Evolutionary conservation across 495 filamentous ascomycete genomes (phyloP).

Genomic region (Lepidopterella palustris): DNA sequence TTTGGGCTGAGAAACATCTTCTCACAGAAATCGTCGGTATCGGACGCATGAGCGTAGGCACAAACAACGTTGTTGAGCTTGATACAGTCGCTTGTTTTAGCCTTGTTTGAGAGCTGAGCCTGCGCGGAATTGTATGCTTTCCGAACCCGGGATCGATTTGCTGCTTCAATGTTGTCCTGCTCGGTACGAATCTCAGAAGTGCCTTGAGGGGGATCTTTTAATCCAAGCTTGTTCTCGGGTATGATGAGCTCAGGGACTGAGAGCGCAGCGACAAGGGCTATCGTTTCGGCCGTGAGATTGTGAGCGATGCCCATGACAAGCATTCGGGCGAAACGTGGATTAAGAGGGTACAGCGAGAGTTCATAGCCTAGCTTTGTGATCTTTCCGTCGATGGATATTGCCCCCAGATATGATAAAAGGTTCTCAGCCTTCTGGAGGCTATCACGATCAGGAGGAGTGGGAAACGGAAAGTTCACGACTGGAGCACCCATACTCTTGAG

Average conservation of each 20-base stretch:
- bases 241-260: conserved; percentile 86
- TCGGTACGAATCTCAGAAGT: conserved; percentile 51
- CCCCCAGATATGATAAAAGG: conserved; percentile 56
- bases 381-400: conserved; percentile 54
- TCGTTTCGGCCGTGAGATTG: conserved; percentile 75
- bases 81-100: conserved; percentile 77
- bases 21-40: conserved; percentile 64
- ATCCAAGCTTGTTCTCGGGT: conserved; percentile 70
- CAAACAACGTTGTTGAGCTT: conserved; percentile 82
- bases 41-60: conserved; percentile 69
- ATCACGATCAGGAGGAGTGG: conserved; percentile 76
- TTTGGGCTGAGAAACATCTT: conserved; percentile 80
- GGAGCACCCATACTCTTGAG: conserved; percentile 93
- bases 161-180: conserved; percentile 60
- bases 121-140: conserved; percentile 72
- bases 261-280: conserved; percentile 81
- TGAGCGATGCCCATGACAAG: conserved; percentile 79
- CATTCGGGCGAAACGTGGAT: conserved; percentile 86
- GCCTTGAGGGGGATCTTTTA: conserved; percentile 24
- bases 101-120: conserved; percentile 70
- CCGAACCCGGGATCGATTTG: conserved; percentile 54
- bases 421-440: conserved; percentile 82
- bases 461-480: conserved; percentile 95
- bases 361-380: conserved; percentile 69
- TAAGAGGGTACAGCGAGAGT: conserved; percentile 82